Conservation (phyloP, 2,329 filamentous ascomycete species). For the Aspergillus felis region DNA sequence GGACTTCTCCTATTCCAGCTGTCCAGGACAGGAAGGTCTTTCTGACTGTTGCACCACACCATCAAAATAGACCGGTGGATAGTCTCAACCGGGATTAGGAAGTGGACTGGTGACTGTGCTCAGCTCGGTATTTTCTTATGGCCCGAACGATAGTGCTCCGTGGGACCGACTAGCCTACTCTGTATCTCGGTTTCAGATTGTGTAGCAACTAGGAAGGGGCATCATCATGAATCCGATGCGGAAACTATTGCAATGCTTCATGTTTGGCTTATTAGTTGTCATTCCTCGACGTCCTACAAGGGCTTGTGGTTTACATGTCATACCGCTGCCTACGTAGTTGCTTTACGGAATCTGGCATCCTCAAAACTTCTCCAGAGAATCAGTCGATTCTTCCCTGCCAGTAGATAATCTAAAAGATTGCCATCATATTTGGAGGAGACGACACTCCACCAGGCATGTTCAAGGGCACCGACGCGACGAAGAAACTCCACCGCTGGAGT, state of each 20-base stretch:
- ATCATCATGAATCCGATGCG: background rate
- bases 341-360: background rate
- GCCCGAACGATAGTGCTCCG: background rate
- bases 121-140: background rate
- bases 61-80: background rate
- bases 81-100: background rate
- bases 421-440: constrained; percentile 44
- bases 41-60: background rate
- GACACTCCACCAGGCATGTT: constrained; percentile 48
- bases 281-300: background rate
- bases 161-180: background rate
- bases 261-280: background rate
- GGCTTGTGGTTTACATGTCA: too few species aligned
- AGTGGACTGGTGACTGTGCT: background rate
- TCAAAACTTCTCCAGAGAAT: background rate
- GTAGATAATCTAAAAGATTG: constrained; percentile 37
- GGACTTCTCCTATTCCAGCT: background rate
- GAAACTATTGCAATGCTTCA: background rate
- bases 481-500: constrained; percentile 46
- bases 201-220: background rate
- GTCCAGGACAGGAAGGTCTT: too few species aligned
- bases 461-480: constrained; percentile 47
- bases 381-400: background rate
- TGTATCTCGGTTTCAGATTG: background rate
- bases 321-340: background rate